phyloP scores from a whole-genome alignment of 352 stramenopile genomes.

The Pythium phragmiticola region DNA sequence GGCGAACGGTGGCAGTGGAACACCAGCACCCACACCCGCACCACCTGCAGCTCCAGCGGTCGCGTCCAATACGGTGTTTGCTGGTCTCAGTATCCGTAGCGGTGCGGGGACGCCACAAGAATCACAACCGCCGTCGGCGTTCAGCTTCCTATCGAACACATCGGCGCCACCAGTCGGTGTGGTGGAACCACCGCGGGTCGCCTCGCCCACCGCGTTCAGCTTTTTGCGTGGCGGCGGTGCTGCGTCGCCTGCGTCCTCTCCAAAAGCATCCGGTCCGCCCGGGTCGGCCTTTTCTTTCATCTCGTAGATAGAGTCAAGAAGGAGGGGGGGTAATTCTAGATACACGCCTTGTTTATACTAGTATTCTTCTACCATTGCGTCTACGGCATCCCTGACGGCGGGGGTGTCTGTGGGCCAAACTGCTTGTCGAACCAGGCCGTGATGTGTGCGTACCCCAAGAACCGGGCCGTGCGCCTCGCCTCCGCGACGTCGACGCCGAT shows the following conservation, averaged over 20 bases:
- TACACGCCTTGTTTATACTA: constrained; percentile 8
- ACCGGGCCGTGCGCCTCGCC: constrained; percentile 18
- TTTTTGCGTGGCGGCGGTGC: constrained; percentile 35
- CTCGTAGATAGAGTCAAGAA: constrained; percentile 6
- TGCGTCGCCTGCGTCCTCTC: constrained; percentile 33
- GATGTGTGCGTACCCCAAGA: constrained; percentile 25
- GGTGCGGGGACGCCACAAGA: constrained; percentile 22
- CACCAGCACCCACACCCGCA: not conserved
- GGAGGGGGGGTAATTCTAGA: constrained; percentile 1
- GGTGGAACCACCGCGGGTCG: constrained; percentile 35
- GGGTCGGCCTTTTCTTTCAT: constrained; percentile 33
- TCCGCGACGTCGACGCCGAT: constrained; percentile 28
- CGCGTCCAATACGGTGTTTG: constrained; percentile 42
- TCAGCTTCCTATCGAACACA: constrained; percentile 49
- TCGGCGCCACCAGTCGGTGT: constrained; percentile 18
- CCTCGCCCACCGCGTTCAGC: constrained; percentile 60
- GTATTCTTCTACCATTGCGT: not conserved
- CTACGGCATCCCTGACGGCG: not conserved
- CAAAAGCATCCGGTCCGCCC: constrained; percentile 3
- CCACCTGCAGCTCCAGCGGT: constrained; percentile 8
- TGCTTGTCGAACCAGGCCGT: constrained; percentile 22
- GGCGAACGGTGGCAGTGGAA: not conserved
- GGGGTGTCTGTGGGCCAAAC: constrained; percentile 6
- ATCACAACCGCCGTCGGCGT: constrained; percentile 43
- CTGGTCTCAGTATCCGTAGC: constrained; percentile 48